Evolutionary conservation across 2,329 filamentous ascomycete genomes (phyloP).

Genomic region (Tolypocladium nubicola): DNA sequence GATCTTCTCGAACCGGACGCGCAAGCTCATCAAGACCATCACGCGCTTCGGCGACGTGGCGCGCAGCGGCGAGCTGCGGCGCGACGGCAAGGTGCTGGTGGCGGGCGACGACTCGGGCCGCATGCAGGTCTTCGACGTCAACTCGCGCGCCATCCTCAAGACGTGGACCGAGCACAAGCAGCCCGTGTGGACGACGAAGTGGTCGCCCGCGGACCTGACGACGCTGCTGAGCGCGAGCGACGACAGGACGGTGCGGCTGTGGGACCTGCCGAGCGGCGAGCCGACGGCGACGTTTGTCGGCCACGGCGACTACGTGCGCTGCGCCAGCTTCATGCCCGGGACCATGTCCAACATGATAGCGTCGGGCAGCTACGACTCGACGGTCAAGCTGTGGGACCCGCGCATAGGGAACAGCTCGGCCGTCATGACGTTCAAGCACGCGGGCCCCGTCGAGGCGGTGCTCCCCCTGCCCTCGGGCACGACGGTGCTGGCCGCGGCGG

Average conservation of each 20-base stretch:
- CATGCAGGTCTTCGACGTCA: slow-evolving; percentile 91
- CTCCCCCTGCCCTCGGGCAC: slow-evolving; percentile 79
- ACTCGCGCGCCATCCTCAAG: slow-evolving; percentile 79
- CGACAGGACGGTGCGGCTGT: slow-evolving; percentile 83
- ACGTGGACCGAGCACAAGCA: slow-evolving; percentile 94
- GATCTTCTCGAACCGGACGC: slow-evolving; percentile 83
- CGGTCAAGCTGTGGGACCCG: slow-evolving; percentile 88
- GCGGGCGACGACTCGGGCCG: slow-evolving; percentile 86
- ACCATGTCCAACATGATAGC: slow-evolving; percentile 65
- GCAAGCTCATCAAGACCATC: slow-evolving; percentile 88
- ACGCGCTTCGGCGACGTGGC: slow-evolving; percentile 88
- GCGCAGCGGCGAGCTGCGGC: slow-evolving; percentile 77
- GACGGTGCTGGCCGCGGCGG: slow-evolving; percentile 73
- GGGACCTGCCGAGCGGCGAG: slow-evolving; percentile 78
- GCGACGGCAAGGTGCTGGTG: slow-evolving; percentile 79
- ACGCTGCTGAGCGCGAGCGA: slow-evolving; percentile 82
- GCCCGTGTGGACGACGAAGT: slow-evolving; percentile 84
- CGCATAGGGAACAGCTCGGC: slow-evolving; percentile 53
- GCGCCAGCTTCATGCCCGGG: slow-evolving; percentile 74
- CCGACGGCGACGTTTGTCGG: slow-evolving; percentile 72
- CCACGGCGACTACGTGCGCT: slow-evolving; percentile 86
- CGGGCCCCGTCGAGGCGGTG: slow-evolving; percentile 81
- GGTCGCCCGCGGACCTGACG: slow-evolving; percentile 82
- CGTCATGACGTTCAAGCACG: slow-evolving; percentile 92
- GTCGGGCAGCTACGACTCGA: slow-evolving; percentile 90